A percentile compares a stretch with the other conserved stretches of the same genome.
Conservation (phyloP, 2,329 filamentous ascomycete species). For the Amauroascus niger region DNA sequence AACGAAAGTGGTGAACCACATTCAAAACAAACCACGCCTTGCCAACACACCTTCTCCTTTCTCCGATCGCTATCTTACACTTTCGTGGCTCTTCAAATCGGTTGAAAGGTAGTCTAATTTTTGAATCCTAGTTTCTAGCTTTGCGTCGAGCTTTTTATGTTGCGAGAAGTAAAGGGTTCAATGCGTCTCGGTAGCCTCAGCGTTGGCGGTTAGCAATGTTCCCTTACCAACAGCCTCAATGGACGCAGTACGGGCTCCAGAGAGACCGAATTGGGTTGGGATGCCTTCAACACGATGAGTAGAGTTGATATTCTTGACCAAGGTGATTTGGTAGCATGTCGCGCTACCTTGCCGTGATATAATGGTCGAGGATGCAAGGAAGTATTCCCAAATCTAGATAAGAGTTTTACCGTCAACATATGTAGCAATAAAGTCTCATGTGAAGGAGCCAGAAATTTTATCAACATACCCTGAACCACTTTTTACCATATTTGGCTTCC, state of each 20-base stretch:
- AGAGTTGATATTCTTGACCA: constrained; percentile 85
- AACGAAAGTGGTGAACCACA: background rate
- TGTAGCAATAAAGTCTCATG: constrained; percentile 4
- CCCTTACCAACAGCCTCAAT: constrained; percentile 29
- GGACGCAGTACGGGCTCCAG: constrained; percentile 51
- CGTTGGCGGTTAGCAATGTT: constrained; percentile 14
- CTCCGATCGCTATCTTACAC: background rate
- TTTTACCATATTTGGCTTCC: constrained; percentile 83
- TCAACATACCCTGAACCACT: constrained; percentile 83
- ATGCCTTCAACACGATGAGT: constrained; percentile 73
- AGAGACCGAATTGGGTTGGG: constrained; percentile 56
- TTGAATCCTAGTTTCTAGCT: background rate
- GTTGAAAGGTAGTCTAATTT: background rate
- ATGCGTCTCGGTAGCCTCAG: background rate
- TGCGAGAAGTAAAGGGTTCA: background rate
- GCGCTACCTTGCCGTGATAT: constrained; percentile 72
- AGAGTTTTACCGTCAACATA: background rate
- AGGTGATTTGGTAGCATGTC: constrained; percentile 76
- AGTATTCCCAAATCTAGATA: constrained; percentile 74
- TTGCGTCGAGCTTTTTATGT: background rate
- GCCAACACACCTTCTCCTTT: background rate
- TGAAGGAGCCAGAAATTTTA: background rate
- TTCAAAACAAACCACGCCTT: background rate
- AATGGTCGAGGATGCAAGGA: constrained; percentile 78
- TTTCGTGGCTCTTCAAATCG: background rate